Conservation (phyloP, 495 filamentous ascomycete species). For the Hyaloscypha hepaticicola region DNA sequence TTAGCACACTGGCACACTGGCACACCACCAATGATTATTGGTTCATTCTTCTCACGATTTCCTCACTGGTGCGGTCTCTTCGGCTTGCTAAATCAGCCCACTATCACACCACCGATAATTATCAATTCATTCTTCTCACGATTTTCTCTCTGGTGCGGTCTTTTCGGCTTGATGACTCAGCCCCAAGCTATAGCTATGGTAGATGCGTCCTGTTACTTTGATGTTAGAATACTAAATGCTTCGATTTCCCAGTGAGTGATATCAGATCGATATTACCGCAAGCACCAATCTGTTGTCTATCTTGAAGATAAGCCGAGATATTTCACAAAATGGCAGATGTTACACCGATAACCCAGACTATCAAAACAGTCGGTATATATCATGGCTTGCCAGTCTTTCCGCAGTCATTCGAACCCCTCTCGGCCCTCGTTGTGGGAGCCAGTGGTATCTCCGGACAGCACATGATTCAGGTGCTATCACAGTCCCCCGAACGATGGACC, state of each 20-base stretch:
- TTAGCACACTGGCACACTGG: not conserved
- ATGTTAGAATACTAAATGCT: not conserved
- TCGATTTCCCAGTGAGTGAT: not conserved
- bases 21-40: not conserved
- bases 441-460: conserved; percentile 50
- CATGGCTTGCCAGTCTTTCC: conserved; percentile 46
- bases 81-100: too few relatives aligned
- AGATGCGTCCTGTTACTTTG: not conserved
- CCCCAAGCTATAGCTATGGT: too few relatives aligned
- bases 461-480: conserved; percentile 45
- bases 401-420: conserved; percentile 35
- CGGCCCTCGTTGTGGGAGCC: conserved; percentile 51
- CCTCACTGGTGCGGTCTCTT: not conserved
- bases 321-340: conserved; percentile 6
- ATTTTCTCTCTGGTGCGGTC: not conserved
- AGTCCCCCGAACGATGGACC: conserved; percentile 43
- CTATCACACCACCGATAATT: too few relatives aligned
- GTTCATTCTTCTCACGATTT: not conserved
- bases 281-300: not conserved
- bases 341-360: not conserved
- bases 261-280: not conserved
- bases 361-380: conserved; percentile 39
- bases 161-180: conserved; percentile 1
- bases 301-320: conserved; percentile 2
- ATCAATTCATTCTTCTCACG: conserved; percentile 5